phyloP scores from a whole-genome alignment of 2,329 filamentous ascomycete species.

The Scopulariopsis brevicaulis region DNA sequence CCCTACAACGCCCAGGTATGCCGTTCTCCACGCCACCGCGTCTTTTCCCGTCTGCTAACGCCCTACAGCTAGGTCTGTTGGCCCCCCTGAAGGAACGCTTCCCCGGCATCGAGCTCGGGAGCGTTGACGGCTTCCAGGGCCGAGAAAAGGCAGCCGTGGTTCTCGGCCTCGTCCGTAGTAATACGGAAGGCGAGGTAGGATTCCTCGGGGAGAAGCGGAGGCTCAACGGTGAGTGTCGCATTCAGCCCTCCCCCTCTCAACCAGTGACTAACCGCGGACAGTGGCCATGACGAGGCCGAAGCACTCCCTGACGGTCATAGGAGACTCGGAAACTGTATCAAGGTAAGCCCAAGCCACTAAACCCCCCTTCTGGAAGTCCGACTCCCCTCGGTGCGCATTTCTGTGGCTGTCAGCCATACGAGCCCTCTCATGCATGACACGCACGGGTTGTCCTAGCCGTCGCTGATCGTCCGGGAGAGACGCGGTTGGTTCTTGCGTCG shows the following conservation, averaged over 20 bases:
- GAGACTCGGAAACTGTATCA: slow-evolving; percentile 87
- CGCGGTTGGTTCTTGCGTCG: not conserved
- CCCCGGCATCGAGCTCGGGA: slow-evolving; percentile 84
- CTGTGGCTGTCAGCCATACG: not conserved
- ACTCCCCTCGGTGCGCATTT: slow-evolving; percentile 7
- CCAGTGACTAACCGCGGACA: slow-evolving; percentile 38
- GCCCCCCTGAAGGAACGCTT: slow-evolving; percentile 71
- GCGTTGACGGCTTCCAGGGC: slow-evolving; percentile 94
- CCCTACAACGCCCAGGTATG: slow-evolving; percentile 86
- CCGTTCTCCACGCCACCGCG: not conserved
- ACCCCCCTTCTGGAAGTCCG: not conserved
- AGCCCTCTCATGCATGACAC: not conserved
- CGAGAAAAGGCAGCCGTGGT: slow-evolving; percentile 94
- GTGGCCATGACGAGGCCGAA: slow-evolving; percentile 95
- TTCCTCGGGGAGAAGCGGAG: slow-evolving; percentile 87
- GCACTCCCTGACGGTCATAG: slow-evolving; percentile 80
- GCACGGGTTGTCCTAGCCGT: not conserved
- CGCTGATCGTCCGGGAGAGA: not conserved
- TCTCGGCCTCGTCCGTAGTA: slow-evolving; percentile 89
- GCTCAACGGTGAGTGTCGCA: slow-evolving; percentile 62
- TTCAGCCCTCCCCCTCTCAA: not conserved
- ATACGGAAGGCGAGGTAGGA: slow-evolving; percentile 75
- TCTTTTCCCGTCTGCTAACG: slow-evolving; percentile 4
- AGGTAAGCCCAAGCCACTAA: slow-evolving; percentile 46
- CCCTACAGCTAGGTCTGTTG: slow-evolving; percentile 57